A percentile compares a stretch with the other conserved stretches of the same genome.
phyloP scores from a whole-genome alignment of 306 rosid genomes.

The Herpetospermum pedunculosum region DNA sequence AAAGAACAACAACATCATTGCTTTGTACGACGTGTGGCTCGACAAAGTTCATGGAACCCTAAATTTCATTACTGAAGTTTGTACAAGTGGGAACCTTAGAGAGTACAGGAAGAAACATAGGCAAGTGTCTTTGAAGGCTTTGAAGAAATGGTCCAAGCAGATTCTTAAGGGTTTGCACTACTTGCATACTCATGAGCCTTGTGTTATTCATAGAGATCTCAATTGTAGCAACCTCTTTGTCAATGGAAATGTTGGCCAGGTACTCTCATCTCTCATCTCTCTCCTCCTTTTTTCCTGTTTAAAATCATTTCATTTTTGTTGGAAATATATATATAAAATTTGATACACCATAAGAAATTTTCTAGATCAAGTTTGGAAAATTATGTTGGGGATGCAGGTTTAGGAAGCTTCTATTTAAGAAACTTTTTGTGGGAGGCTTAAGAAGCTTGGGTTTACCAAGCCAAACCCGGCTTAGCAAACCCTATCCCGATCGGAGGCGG shows the following conservation, averaged over 20 bases:
- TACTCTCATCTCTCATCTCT: not conserved
- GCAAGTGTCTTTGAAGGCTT: conserved; percentile 70
- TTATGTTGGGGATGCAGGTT: no score
- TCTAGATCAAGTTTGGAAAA: no score
- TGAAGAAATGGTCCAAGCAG: conserved; percentile 86
- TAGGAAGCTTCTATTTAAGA: no score
- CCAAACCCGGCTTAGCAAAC: no score
- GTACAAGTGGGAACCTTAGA: conserved; percentile 80
- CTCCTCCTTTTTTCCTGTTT: no score
- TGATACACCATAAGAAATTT: not conserved
- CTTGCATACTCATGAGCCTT: conserved; percentile 71
- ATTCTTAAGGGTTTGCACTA: conserved; percentile 66
- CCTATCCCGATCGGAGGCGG: no score
- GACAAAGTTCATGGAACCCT: conserved; percentile 30
- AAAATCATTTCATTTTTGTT: no score
- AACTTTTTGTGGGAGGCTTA: no score
- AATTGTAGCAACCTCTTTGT: conserved; percentile 91
- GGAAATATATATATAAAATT: no score
- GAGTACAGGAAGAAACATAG: conserved; percentile 77
- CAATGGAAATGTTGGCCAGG: conserved; percentile 88
- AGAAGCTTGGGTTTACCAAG: no score
- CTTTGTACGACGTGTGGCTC: conserved; percentile 55
- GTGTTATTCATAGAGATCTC: conserved; percentile 93
- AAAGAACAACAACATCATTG: conserved; percentile 50
- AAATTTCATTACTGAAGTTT: conserved; percentile 89